phyloP scores from a whole-genome alignment of 2,329 filamentous ascomycete genomes.

The Pyrenochaeta sp. region DNA sequence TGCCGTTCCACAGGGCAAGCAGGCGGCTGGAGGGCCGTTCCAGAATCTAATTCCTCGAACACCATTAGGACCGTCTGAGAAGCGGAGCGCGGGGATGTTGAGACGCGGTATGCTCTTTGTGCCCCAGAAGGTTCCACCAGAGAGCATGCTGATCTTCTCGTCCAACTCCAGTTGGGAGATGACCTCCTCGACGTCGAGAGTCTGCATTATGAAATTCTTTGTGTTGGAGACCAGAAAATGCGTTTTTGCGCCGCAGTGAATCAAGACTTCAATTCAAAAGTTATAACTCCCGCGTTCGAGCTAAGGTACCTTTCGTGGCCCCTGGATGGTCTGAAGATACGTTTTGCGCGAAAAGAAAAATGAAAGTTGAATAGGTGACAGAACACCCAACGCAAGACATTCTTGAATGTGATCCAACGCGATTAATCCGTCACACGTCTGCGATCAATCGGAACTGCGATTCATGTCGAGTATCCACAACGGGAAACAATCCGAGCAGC shows the following conservation, averaged over 20 bases:
- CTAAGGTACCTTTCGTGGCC: too few species aligned
- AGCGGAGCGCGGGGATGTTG: slow-evolving; percentile 34
- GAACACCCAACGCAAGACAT: too few species aligned
- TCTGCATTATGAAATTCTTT: background rate
- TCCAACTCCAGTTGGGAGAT: slow-evolving; percentile 8
- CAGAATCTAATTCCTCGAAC: slow-evolving; percentile 68
- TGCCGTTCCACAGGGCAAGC: slow-evolving; percentile 76
- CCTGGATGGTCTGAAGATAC: too few species aligned
- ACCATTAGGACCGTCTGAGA: slow-evolving; percentile 70
- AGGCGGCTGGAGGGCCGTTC: slow-evolving; percentile 65
- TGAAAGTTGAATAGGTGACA: too few species aligned
- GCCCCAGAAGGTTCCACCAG: slow-evolving; percentile 63
- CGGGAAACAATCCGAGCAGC: background rate
- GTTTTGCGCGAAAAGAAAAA: too few species aligned
- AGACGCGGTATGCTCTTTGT: slow-evolving; percentile 63
- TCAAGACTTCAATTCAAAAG: too few species aligned
- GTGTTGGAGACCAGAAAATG: too few species aligned
- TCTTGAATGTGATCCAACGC: too few species aligned
- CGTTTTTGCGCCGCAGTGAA: too few species aligned
- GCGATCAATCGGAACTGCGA: background rate
- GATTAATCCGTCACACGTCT: too few species aligned
- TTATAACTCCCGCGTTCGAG: too few species aligned
- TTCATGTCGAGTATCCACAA: background rate
- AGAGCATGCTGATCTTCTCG: slow-evolving; percentile 10
- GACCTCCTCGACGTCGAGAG: slow-evolving; percentile 1